Conservation (phyloP, 345 rosid species). For the Carallia brachiata region DNA sequence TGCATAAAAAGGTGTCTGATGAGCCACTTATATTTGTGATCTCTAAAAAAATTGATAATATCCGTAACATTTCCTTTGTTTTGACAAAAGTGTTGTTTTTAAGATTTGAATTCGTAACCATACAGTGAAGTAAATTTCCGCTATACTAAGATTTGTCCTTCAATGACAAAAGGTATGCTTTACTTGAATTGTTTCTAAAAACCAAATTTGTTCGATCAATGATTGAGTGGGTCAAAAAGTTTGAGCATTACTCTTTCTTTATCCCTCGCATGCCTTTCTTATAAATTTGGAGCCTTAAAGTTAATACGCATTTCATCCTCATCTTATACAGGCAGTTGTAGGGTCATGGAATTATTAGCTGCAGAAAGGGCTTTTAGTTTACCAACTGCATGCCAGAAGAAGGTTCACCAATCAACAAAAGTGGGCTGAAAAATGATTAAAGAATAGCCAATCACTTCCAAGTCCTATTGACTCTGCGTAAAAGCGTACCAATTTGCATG, state of each 20-base stretch:
- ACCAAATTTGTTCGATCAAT: conserved; percentile 7
- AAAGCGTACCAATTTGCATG: not conserved
- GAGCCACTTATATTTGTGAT: too few species aligned
- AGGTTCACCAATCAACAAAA: not conserved
- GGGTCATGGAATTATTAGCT: not conserved
- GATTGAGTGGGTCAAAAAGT: not conserved
- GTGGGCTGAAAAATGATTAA: not conserved
- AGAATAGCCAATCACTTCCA: not conserved
- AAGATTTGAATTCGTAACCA: too few species aligned
- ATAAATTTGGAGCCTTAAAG: not conserved
- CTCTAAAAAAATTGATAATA: too few species aligned
- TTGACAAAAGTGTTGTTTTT: too few species aligned
- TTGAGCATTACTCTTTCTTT: not conserved
- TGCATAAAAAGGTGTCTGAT: not conserved
- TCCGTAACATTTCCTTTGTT: too few species aligned
- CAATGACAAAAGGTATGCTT: not conserved
- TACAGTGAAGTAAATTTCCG: too few species aligned
- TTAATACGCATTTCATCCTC: not conserved
- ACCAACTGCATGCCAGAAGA: too few species aligned
- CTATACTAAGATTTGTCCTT: too few species aligned
- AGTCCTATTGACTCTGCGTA: not conserved
- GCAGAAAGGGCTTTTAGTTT: too few species aligned
- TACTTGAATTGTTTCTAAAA: not conserved
- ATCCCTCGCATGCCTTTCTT: not conserved
- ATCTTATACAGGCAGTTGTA: not conserved